Base-by-base conservation (phyloP, 257 asterid species). In the Mitragyna speciosa region DNA sequence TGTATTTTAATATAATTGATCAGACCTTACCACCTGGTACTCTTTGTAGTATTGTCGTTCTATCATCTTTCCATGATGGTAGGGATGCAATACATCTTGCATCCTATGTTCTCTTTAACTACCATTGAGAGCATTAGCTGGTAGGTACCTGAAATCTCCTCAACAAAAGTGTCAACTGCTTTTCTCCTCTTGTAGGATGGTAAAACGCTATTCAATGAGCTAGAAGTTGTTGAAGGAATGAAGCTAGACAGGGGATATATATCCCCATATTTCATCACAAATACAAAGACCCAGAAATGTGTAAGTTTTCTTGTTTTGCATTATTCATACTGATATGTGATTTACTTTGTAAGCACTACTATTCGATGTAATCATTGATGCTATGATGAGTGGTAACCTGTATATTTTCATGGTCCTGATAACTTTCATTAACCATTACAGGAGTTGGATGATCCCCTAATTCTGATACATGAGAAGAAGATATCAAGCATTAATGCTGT, bases 201-300 rank as follows among this genome's bases (percentile, higher is more conserved):
- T 8, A 94, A 96, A 81, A 96, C 99, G 33, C 80, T 96, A 84
- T 87, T 80, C 77, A 91, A 96, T 83, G 98, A 96, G 83, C 80
- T 95, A 90, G 99, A 92, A 85, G 99, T 95, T 72, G 98, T 95
- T 33, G 99, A 95, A 85, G 99, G 99, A 48, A 95, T 95, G 99
- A 95, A 95, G 86, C 81, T 95, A 51, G 98, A 93, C 81, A 85
- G 99, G 80, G 99, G 99, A 64, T 93, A 92, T 74, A 93, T 95
- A 67, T 95, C 99, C 19, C 99, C 99, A 1, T 95, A 95, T 80
- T 95, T 95, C 89, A 91, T 95, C 78, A 95, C 99, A 61, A 92
- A 95, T 83, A 89, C 84, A 78, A 95, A 95, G 87, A 95, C 85
- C 67, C 99, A 95, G 93, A 93, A 95, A 91, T 95, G 99, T 78